A percentile compares a stretch with the other conserved stretches of the same genome.
These are phyloP conservation scores for Selenicereus undatus DNA, from an alignment of 148 eudicot genomes.

Conservation along the genomic window DNA sequence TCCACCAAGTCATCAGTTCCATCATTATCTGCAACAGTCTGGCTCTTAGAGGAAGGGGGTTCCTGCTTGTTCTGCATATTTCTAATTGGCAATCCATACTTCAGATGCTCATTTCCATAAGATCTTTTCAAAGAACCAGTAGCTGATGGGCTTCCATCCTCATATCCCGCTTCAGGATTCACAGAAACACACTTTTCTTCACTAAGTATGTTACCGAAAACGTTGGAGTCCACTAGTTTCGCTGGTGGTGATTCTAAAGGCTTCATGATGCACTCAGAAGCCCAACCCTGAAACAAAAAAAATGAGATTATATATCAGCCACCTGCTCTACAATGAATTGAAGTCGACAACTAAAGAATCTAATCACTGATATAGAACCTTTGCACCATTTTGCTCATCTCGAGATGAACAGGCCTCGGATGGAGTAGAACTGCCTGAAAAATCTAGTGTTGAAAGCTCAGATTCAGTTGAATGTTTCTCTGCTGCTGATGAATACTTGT, in stretches of 20 bases:
- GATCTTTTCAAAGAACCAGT: slow-evolving; percentile 13
- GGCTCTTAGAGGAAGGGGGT: slow-evolving; percentile 24
- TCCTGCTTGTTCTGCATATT: slow-evolving; percentile 11
- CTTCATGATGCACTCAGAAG: slow-evolving; percentile 18
- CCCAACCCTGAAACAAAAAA: slow-evolving; percentile 17
- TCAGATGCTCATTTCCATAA: slow-evolving; percentile 22
- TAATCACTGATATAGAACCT: slow-evolving; percentile 16
- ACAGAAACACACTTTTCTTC: background rate
- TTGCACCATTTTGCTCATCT: slow-evolving; percentile 18
- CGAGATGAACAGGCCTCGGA: slow-evolving; percentile 26
- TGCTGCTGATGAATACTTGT: background rate
- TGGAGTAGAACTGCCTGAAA: slow-evolving; percentile 26
- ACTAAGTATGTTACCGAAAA: background rate
- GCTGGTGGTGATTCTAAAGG: slow-evolving; percentile 18
- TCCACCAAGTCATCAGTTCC: slow-evolving; percentile 38
- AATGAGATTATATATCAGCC: background rate
- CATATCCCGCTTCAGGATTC: slow-evolving; percentile 10
- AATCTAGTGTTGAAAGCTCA: slow-evolving; percentile 8
- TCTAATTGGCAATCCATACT: slow-evolving; percentile 10
- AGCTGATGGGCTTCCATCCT: slow-evolving; percentile 18
- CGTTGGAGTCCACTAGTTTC: slow-evolving; percentile 8
- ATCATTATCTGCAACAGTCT: slow-evolving; percentile 11
- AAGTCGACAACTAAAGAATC: background rate
- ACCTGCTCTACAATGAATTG: background rate
- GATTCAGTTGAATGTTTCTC: slow-evolving; percentile 15